Evolutionary conservation across 1,284 basidiomycete species (phyloP).

Genomic region (Sanghuangporus weigelae): DNA sequence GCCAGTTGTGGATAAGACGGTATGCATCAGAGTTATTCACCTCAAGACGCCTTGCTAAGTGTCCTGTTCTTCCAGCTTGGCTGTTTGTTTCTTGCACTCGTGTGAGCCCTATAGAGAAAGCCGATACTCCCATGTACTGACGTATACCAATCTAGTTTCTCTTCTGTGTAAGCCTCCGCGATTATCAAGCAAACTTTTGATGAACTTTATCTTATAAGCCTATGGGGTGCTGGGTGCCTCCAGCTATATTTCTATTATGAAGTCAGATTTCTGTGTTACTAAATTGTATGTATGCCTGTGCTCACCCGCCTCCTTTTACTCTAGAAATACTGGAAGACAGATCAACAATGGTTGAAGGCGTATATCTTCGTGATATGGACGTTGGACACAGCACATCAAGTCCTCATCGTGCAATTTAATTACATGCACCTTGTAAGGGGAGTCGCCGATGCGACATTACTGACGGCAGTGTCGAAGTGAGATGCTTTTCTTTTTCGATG

Average conservation of each 20-base stretch:
- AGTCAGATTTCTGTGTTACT: not conserved
- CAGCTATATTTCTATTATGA: constrained; percentile 11
- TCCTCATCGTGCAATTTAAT: not conserved
- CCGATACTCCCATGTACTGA: not conserved
- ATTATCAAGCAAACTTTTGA: not conserved
- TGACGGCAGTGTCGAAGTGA: not conserved
- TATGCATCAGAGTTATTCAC: not conserved
- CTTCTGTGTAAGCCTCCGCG: not conserved
- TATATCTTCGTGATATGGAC: not conserved
- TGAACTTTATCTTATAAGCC: not conserved
- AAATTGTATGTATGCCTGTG: no score
- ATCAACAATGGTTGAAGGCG: not conserved
- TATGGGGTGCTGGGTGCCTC: constrained; percentile 8
- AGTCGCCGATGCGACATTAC: not conserved
- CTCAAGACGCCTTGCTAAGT: not conserved
- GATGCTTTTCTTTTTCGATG: not conserved
- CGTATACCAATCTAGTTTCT: not conserved
- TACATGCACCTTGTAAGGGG: constrained; percentile 8
- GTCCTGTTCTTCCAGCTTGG: not conserved
- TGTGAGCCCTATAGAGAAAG: not conserved
- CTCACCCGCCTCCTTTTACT: no score
- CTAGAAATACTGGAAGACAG: not conserved
- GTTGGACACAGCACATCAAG: not conserved
- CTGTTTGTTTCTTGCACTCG: not conserved
- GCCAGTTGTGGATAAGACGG: not conserved